Evolutionary conservation across 2,329 filamentous ascomycete species (phyloP).

Genomic region (Monosporascus sp.): DNA sequence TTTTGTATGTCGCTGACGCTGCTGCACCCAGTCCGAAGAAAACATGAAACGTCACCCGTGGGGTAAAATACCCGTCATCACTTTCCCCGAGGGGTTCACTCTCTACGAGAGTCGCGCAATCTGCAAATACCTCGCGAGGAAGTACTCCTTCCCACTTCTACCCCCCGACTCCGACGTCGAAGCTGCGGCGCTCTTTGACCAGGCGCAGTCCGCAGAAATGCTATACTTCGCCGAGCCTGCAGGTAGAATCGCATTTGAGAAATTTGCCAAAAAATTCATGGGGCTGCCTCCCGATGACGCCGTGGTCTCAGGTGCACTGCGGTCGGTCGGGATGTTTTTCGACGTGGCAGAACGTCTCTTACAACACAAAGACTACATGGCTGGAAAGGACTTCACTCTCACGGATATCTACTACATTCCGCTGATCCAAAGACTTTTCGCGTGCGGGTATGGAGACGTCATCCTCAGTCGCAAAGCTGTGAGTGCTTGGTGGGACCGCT

Average conservation of each 20-base stretch:
- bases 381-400: conserved; percentile 10
- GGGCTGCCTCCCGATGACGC: conserved; percentile 36
- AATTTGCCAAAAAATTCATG: conserved; percentile 40
- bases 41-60: too few species aligned
- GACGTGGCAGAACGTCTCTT: conserved; percentile 37
- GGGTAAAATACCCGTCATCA: too few species aligned
- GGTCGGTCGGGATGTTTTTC: conserved; percentile 36
- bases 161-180: too few species aligned
- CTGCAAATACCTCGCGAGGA: too few species aligned
- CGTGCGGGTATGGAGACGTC: conserved; percentile 33
- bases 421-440: conserved; percentile 37
- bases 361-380: conserved; percentile 7
- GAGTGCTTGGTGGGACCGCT: conserved; percentile 37
- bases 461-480: conserved; percentile 31
- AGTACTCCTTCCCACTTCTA: too few species aligned
- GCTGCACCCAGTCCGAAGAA: too few species aligned
- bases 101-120: too few species aligned
- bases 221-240: conserved; percentile 40
- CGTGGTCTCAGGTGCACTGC: conserved; percentile 32
- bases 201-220: conserved; percentile 36
- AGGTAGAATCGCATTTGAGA: conserved; percentile 39
- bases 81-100: too few species aligned
- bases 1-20: too few species aligned
- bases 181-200: conserved; percentile 30
- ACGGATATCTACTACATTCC: conserved; percentile 45